Evolutionary conservation across 805 yeast species (phyloP).

Genomic region (Schizosaccharomyces cryophilus): DNA sequence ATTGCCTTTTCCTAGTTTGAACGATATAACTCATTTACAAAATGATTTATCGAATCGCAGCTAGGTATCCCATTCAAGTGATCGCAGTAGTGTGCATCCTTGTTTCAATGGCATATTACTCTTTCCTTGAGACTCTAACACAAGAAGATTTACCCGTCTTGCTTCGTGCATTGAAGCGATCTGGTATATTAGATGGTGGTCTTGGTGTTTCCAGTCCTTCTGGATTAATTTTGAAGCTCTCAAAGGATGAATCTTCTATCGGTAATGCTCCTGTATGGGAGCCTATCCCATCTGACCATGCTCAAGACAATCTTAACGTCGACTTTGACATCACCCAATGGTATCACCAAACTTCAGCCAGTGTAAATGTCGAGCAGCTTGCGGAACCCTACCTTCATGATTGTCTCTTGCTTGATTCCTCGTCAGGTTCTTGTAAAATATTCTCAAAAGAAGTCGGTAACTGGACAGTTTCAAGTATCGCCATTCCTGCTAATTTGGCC

Average conservation of each 20-base stretch:
- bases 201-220: background rate
- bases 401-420: background rate
- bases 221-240: background rate
- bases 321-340: background rate
- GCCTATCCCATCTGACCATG: constrained; percentile 3
- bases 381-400: background rate
- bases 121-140: constrained; percentile 22
- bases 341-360: background rate
- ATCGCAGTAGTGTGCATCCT: constrained; percentile 45
- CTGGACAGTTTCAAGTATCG: background rate
- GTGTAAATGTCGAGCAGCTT: background rate
- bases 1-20: no score
- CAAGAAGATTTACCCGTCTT: constrained; percentile 22
- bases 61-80: constrained; percentile 68
- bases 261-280: constrained; percentile 20
- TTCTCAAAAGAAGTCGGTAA: background rate
- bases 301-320: background rate
- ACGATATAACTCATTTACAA: background rate
- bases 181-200: background rate
- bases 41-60: constrained; percentile 20
- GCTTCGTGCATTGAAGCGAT: constrained; percentile 12
- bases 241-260: background rate
- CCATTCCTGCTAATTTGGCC: background rate
- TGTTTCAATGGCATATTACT: constrained; percentile 59
- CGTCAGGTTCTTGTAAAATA: background rate